These are phyloP conservation scores for Annona cherimola DNA, from an alignment of 164 flowering plant species.

Conservation along the genomic window DNA sequence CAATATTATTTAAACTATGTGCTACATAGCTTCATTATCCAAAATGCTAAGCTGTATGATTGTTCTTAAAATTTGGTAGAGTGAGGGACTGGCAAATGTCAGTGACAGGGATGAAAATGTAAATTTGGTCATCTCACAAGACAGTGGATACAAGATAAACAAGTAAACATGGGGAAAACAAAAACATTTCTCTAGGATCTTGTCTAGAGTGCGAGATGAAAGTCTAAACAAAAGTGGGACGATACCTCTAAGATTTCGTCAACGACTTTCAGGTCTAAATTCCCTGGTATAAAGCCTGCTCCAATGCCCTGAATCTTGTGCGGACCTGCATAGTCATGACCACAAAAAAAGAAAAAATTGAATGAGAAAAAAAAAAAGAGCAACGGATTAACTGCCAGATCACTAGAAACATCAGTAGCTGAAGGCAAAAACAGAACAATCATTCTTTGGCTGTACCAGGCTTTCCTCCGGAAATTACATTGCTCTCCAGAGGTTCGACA, in stretches of 20 bases:
- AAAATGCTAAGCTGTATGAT: no score
- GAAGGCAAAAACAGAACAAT: background rate
- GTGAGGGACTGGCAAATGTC: no score
- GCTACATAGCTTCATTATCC: no score
- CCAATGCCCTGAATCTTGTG: conserved; percentile 99
- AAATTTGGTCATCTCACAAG: no score
- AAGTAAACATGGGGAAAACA: no score
- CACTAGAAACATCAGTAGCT: background rate
- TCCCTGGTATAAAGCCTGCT: conserved; percentile 92
- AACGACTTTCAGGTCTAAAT: conserved; percentile 60
- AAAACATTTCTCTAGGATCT: no score
- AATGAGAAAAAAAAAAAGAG: background rate
- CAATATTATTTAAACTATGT: no score
- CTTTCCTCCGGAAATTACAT: conserved; percentile 85
- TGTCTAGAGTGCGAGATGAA: background rate
- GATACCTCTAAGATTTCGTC: conserved; percentile 84
- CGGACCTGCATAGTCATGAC: conserved; percentile 56
- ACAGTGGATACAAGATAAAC: no score
- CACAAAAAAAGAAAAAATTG: background rate
- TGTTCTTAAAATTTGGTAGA: no score
- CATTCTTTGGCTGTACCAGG: conserved; percentile 52
- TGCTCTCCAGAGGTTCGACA: conserved; percentile 90
- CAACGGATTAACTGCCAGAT: background rate
- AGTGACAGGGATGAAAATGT: no score
- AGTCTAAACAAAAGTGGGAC: background rate